Evolutionary conservation across 163 green algal species (phyloP), one percentile per base, ranked within the genome.

Genomic region (Picocystis sp.): DNA sequence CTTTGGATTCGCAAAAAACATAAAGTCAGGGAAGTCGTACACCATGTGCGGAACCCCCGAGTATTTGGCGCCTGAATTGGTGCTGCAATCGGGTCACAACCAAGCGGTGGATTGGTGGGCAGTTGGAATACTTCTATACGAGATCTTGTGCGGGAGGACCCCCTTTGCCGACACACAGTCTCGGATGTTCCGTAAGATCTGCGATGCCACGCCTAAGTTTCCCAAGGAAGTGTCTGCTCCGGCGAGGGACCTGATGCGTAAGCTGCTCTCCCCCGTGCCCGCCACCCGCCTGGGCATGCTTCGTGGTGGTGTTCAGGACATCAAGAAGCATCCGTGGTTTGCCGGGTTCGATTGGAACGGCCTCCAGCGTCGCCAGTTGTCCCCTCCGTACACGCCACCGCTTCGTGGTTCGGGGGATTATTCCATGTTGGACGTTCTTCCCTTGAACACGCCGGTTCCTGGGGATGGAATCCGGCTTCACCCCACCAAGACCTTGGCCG

Each of bases 31-130:
- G 13, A 73, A 71, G 25, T 84, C 78, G 1, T 95, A 94, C 85
- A 96, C 88, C 19, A 94, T 96, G 62, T 97, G 88, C 59, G 89
- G 89, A 10, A 97, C 89, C 13, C 88, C 89, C 6, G 89, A 87
- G 61, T 92, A 92, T 68, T 85, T 97, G 17, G 89, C 89, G 8
- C 89, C 89, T 9, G 89, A 97, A 61, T 94, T 93, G 53, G 80
- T 97, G 47, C 70, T 95, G 43, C 82, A 83, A 2, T 80, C 92
- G 46, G 89, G 89, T 42, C 95, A 97, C 75, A 87, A 84, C 68
- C 81, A 74, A 59, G 80, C 65, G 23, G 83, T 97, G 8, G 89
- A 97, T 78, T 97, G 84, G 84, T 89, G 78, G 78, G 81, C 74
- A 12, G 61, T 92, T 52, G 87, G 87, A 2, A 83, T 95, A 55